Evolutionary conservation across 352 stramenopile species (phyloP).

Genomic region (Globisporangium polare): DNA sequence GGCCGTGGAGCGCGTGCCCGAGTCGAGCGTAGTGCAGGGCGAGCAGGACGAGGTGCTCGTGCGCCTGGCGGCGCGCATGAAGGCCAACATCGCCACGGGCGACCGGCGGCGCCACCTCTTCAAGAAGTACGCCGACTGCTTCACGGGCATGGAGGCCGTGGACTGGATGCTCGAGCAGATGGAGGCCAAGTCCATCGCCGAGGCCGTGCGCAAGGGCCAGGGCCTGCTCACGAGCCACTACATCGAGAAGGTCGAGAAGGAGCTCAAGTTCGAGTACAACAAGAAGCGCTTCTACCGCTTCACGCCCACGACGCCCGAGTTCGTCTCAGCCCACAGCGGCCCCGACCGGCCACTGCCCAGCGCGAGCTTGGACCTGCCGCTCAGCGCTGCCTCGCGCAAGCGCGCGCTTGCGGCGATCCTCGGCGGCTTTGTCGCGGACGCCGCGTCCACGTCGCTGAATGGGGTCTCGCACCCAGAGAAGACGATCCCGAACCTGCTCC

Average conservation of each 20-base stretch:
- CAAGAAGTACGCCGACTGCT: slow-evolving; percentile 80
- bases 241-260: slow-evolving; percentile 81
- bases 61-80: slow-evolving; percentile 70
- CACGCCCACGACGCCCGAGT: slow-evolving; percentile 72
- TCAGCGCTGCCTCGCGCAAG: slow-evolving; percentile 52
- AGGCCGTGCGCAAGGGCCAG: slow-evolving; percentile 79
- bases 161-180: slow-evolving; percentile 87
- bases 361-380: slow-evolving; percentile 59
- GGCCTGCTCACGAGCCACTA: slow-evolving; percentile 57
- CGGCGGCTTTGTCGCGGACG: slow-evolving; percentile 73
- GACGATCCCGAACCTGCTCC: slow-evolving; percentile 70
- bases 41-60: slow-evolving; percentile 69
- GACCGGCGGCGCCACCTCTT: slow-evolving; percentile 72
- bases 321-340: slow-evolving; percentile 28
- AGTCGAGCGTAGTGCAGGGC: slow-evolving; percentile 36
- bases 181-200: slow-evolving; percentile 75
- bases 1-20: slow-evolving; percentile 46
- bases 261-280: slow-evolving; percentile 83
- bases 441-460: slow-evolving; percentile 73
- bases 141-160: slow-evolving; percentile 81
- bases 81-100: slow-evolving; percentile 72
- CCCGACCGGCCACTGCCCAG: slow-evolving; percentile 38
- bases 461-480: slow-evolving; percentile 75
- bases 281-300: slow-evolving; percentile 82
- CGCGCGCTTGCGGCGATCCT: slow-evolving; percentile 65